Percentiles rank a stretch among this genome's conserved stretches.
These are phyloP conservation scores for Eustoma russellianum DNA, from an alignment of 257 asterid species.

Conservation along the genomic window DNA sequence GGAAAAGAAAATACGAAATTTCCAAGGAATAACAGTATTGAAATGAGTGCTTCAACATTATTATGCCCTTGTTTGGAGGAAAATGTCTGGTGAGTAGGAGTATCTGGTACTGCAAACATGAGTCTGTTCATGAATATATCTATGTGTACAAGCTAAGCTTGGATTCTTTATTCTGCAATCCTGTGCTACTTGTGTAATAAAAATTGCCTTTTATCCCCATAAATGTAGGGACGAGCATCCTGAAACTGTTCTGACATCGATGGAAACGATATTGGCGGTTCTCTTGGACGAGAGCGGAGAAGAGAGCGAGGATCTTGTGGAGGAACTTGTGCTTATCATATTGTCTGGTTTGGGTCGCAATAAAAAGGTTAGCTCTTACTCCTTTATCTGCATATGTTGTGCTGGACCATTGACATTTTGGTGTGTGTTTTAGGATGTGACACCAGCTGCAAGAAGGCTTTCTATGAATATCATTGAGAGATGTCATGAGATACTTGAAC, in stretches of 20 bases:
- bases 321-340: conserved; percentile 57
- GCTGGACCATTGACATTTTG: conserved; percentile 11
- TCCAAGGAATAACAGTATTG: too few relatives aligned
- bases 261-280: conserved; percentile 89
- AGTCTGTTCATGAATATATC: conserved; percentile 1
- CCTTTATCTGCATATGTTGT: conserved; percentile 4
- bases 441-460: conserved; percentile 67
- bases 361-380: conserved; percentile 38
- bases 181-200: conserved; percentile 2
- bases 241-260: conserved; percentile 72
- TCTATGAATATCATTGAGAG: conserved; percentile 70
- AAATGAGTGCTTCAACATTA: too few relatives aligned
- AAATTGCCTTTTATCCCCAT: conserved; percentile 6
- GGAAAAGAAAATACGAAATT: too few relatives aligned
- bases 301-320: conserved; percentile 67
- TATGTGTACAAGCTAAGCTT: not conserved
- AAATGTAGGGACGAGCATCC: conserved; percentile 65
- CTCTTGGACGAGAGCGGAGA: conserved; percentile 94
- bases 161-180: not conserved
- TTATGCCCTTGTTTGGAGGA: not conserved
- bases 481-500: conserved; percentile 82
- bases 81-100: not conserved
- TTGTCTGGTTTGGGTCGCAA: conserved; percentile 75
- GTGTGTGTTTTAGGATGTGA: conserved; percentile 41
- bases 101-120: not conserved